A percentile compares a stretch with the other conserved stretches of the same genome.
Conservation (phyloP, 176 grass and related monocot genomes). For the Avena atlantica region DNA sequence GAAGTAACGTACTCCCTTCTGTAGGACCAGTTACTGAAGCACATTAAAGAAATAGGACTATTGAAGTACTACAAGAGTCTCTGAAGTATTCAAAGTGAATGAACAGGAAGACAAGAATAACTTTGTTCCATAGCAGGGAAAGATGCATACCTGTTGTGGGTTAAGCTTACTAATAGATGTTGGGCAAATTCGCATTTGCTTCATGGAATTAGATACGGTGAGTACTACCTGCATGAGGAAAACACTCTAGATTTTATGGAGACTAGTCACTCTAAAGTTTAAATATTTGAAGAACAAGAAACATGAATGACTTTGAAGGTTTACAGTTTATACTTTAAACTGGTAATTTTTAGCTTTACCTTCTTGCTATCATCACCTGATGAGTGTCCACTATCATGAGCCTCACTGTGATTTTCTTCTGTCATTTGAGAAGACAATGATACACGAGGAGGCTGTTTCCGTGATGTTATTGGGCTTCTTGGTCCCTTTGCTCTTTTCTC, state of each 20-base stretch:
- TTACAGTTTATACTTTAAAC: conserved; percentile 19
- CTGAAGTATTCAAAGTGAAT: conserved; percentile 1
- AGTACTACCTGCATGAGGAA: conserved; percentile 54
- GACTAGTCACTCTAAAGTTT: conserved; percentile 25
- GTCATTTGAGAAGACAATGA: conserved; percentile 29
- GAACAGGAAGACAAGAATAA: neutral
- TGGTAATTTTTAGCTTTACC: conserved; percentile 51
- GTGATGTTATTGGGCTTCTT: conserved; percentile 43
- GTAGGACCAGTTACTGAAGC: conserved; percentile 18
- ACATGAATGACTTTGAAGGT: conserved; percentile 20
- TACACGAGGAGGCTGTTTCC: conserved; percentile 38
- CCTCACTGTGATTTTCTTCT: conserved; percentile 40
- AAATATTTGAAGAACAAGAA: conserved; percentile 35
- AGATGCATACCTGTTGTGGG: conserved; percentile 69
- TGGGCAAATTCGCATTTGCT: conserved; percentile 62
- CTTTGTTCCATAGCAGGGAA: neutral
- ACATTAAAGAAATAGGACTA: conserved; percentile 10
- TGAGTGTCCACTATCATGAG: conserved; percentile 34
- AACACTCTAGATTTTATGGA: conserved; percentile 24
- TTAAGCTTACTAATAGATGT: conserved; percentile 62
- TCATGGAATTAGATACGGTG: conserved; percentile 53
- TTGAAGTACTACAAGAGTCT: neutral
- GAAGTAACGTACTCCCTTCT: neutral
- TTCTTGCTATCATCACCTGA: conserved; percentile 51
- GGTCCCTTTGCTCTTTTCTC: conserved; percentile 54